A percentile compares a stretch with the other conserved stretches of the same genome.
Conservation (phyloP, 106 monocot genomes). For the Gastrodia elata region DNA sequence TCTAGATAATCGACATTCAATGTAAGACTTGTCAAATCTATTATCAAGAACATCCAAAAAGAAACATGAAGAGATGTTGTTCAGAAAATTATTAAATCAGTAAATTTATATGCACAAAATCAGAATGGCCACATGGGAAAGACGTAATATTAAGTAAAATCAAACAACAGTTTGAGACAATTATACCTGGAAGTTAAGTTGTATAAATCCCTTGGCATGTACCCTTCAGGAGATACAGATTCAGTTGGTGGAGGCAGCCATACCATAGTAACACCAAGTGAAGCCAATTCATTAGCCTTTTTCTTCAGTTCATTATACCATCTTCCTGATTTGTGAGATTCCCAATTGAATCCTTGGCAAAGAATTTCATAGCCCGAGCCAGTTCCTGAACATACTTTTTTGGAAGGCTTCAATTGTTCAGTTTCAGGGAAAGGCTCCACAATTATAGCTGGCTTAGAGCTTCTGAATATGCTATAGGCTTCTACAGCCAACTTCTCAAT, state of each 20-base stretch:
- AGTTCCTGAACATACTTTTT: slow-evolving; percentile 57
- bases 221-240: slow-evolving; percentile 97
- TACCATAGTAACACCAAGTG: slow-evolving; percentile 67
- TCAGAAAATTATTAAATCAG: too few species aligned
- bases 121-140: not conserved
- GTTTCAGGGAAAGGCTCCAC: slow-evolving; percentile 33
- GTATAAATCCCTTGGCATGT: slow-evolving; percentile 99
- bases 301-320: slow-evolving; percentile 67
- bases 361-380: slow-evolving; percentile 87
- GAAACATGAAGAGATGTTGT: too few species aligned
- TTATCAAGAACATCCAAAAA: not conserved
- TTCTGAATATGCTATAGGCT: slow-evolving; percentile 88
- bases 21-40: too few species aligned
- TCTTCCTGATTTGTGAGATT: slow-evolving; percentile 83
- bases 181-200: slow-evolving; percentile 86
- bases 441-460: slow-evolving; percentile 34
- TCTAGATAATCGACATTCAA: too few species aligned
- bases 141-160: not conserved
- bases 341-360: slow-evolving; percentile 98
- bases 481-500: slow-evolving; percentile 95
- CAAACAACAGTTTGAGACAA: slow-evolving; percentile 4
- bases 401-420: slow-evolving; percentile 21
- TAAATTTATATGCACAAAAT: not conserved
- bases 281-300: slow-evolving; percentile 57
- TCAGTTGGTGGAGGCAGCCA: slow-evolving; percentile 97